These are phyloP conservation scores for Dioszegia crocea DNA, from an alignment of 768 basidiomycete genomes.

Conservation along the genomic window DNA sequence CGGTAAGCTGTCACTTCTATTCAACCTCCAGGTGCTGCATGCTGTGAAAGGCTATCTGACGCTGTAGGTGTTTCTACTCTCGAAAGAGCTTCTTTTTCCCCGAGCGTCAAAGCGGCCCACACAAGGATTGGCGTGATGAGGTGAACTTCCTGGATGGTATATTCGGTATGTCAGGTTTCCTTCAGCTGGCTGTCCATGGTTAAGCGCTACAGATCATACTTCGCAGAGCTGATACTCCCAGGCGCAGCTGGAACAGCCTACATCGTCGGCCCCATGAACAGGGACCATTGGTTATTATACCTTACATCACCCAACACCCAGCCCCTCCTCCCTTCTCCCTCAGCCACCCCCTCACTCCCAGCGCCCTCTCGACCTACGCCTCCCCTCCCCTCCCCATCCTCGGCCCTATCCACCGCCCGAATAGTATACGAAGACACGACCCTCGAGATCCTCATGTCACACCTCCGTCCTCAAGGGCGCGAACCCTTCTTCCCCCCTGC, in stretches of 20 bases:
- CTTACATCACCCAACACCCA: constrained; percentile 63
- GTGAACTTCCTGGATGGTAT: constrained; percentile 85
- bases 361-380: constrained; percentile 23
- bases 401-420: constrained; percentile 15
- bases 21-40: not conserved
- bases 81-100: constrained; percentile 99
- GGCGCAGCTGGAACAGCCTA: constrained; percentile 70
- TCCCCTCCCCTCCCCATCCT: constrained; percentile 6
- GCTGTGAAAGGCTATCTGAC: not conserved
- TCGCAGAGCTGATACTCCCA: too few relatives aligned
- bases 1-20: constrained; percentile 49
- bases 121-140: constrained; percentile 89
- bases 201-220: too few relatives aligned
- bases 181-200: not conserved
- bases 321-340: constrained; percentile 42
- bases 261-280: constrained; percentile 94
- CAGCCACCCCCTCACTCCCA: constrained; percentile 16
- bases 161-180: constrained; percentile 58
- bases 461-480: constrained; percentile 71
- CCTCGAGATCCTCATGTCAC: constrained; percentile 96
- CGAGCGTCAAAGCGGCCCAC: constrained; percentile 86
- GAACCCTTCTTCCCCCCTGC: constrained; percentile 58
- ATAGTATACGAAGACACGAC: constrained; percentile 68
- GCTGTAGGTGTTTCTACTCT: constrained; percentile 76
- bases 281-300: constrained; percentile 97